Percentiles rank a stretch among this genome's conserved stretches.
Evolutionary conservation across 495 filamentous ascomycete species (phyloP).

Genomic region (Penicillium chermesinum): DNA sequence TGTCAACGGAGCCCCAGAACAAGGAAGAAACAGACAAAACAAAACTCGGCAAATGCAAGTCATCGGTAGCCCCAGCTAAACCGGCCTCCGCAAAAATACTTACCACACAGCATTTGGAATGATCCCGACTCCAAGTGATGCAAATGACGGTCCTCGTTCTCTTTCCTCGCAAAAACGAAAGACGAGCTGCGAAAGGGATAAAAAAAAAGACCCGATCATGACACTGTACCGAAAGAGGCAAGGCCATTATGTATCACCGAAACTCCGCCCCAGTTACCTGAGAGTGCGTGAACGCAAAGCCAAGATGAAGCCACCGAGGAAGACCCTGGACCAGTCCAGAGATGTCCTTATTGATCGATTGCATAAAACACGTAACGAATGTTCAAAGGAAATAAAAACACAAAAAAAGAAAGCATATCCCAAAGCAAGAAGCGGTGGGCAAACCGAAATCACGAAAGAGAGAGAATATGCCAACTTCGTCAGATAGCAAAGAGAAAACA

Average conservation of each 20-base stretch:
- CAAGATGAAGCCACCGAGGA: conserved; percentile 14
- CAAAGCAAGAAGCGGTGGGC: background rate
- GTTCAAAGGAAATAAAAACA: conserved; percentile 22
- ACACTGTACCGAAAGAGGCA: conserved; percentile 15
- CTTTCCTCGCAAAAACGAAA: conserved; percentile 1
- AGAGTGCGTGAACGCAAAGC: conserved; percentile 9
- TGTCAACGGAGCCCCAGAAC: too few relatives aligned
- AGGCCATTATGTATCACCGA: conserved; percentile 16
- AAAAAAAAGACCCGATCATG: background rate
- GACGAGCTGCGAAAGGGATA: background rate
- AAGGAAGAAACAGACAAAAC: background rate
- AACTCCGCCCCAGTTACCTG: conserved; percentile 16
- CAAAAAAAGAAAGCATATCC: conserved; percentile 1
- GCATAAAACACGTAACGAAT: conserved; percentile 5
- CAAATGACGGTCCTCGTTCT: conserved; percentile 7
- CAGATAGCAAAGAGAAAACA: background rate
- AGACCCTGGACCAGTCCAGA: conserved; percentile 22
- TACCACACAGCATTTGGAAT: conserved; percentile 13
- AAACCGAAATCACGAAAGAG: background rate
- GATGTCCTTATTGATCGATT: conserved; percentile 14
- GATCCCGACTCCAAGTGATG: conserved; percentile 27
- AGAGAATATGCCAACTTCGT: too few relatives aligned
- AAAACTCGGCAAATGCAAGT: conserved; percentile 3
- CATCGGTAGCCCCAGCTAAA: conserved; percentile 10
- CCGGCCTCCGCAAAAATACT: conserved; percentile 7